Percentiles rank a stretch among this genome's conserved stretches.
phyloP scores from a whole-genome alignment of 192 early-diverging fungal genomes.

The Anaeromyces robustus region DNA sequence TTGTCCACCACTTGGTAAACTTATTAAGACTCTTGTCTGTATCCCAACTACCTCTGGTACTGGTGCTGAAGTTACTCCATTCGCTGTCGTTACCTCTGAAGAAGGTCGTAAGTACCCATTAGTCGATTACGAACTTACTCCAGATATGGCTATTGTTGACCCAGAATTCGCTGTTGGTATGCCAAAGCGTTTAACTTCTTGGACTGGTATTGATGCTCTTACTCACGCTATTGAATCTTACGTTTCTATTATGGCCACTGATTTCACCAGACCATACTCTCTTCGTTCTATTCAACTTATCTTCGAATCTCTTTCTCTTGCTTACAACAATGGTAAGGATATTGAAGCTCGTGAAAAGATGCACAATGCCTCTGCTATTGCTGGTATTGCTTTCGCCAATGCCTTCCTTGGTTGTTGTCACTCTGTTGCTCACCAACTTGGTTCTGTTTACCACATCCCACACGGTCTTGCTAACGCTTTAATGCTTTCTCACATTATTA shows the following conservation, averaged over 20 bases:
- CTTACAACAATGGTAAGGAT: slow-evolving; percentile 2
- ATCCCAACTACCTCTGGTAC: slow-evolving; percentile 6
- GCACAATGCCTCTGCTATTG: slow-evolving; percentile 4
- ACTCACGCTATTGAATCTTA: slow-evolving; percentile 8
- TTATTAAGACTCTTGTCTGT: slow-evolving; percentile 3
- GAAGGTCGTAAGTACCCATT: slow-evolving; percentile 7
- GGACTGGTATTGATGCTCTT: slow-evolving; percentile 5
- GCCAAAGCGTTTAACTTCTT: slow-evolving; percentile 2
- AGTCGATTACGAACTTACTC: slow-evolving; percentile 1
- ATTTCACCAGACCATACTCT: neutral
- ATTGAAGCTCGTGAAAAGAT: slow-evolving; percentile 5
- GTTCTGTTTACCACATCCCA: slow-evolving; percentile 4
- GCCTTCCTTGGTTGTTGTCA: neutral
- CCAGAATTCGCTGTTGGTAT: slow-evolving; percentile 3
- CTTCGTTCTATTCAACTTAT: neutral
- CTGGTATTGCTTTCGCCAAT: slow-evolving; percentile 3
- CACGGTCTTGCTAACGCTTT: slow-evolving; percentile 7
- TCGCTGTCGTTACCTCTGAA: slow-evolving; percentile 6
- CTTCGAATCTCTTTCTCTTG: slow-evolving; percentile 1
- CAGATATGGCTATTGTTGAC: slow-evolving; percentile 4
- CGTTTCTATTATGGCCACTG: slow-evolving; percentile 1
- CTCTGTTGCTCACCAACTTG: slow-evolving; percentile 6
- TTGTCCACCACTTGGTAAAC: neutral
- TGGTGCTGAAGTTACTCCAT: slow-evolving; percentile 4
- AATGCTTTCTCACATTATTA: slow-evolving; percentile 4